These are phyloP conservation scores for Guillardia theta DNA, from an alignment of 78 protist species.

Conservation along the genomic window DNA sequence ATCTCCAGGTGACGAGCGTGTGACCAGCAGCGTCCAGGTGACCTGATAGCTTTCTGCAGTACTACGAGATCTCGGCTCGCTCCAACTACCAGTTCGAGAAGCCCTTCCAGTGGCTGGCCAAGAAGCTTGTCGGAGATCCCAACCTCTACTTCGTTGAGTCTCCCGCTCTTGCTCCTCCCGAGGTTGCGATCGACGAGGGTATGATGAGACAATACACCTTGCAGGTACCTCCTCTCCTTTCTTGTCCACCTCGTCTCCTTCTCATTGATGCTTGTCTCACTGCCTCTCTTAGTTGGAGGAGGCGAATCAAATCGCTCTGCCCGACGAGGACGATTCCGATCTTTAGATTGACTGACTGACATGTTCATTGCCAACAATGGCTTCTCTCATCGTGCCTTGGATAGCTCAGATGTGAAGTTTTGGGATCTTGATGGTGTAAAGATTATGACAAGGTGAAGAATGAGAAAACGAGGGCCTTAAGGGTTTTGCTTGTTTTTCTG, in stretches of 20 bases:
- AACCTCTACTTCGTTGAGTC: constrained; percentile 74
- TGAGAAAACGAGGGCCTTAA: too few species aligned
- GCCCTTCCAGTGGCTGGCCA: constrained; percentile 97
- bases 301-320: not conserved
- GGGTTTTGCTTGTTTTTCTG: too few species aligned
- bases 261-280: not conserved
- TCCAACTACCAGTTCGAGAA: constrained; percentile 98
- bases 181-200: constrained; percentile 62
- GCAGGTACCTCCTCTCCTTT: constrained; percentile 53
- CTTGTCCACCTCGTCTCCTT: not conserved
- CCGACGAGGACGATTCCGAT: constrained; percentile 47
- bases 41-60: too few species aligned
- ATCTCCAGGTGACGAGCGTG: not conserved
- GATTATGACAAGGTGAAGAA: too few species aligned
- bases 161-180: constrained; percentile 77
- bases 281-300: constrained; percentile 48
- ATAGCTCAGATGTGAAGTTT: too few species aligned
- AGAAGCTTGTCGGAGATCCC: constrained; percentile 82
- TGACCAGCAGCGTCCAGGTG: too few species aligned
- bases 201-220: constrained; percentile 62
- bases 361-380: too few species aligned
- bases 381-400: too few species aligned
- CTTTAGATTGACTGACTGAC: too few species aligned
- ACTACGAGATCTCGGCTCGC: constrained; percentile 98
- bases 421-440: too few species aligned